These are phyloP conservation scores for Diaporthe capsici DNA, from an alignment of 2,329 filamentous ascomycete genomes.

Conservation along the genomic window DNA sequence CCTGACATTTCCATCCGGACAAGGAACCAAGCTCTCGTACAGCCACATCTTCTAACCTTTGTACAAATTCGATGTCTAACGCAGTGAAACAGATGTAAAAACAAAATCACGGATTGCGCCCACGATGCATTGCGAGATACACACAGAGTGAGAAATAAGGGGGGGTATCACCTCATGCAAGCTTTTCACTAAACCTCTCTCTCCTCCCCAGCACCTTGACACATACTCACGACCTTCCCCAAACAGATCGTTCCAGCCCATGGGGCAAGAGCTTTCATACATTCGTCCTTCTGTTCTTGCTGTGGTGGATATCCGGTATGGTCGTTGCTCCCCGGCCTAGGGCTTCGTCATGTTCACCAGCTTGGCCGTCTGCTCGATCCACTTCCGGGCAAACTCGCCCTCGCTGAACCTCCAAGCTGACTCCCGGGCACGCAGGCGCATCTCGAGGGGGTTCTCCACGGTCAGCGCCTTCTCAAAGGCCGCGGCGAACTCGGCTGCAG, in stretches of 20 bases:
- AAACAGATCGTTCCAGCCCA: neutral
- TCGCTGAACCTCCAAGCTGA: constrained; percentile 91
- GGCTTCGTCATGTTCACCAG: constrained; percentile 67
- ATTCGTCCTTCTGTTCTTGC: neutral
- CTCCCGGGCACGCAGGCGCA: constrained; percentile 81
- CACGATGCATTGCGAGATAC: constrained; percentile 3
- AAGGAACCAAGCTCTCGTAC: neutral
- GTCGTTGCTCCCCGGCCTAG: neutral
- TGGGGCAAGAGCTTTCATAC: too few relatives aligned
- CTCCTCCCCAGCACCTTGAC: neutral
- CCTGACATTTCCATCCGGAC: neutral
- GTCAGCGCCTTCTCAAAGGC: constrained; percentile 84
- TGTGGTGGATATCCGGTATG: neutral
- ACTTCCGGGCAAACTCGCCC: constrained; percentile 84
- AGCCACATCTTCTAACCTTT: neutral
- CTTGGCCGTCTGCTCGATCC: constrained; percentile 81
- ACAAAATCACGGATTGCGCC: constrained; percentile 12
- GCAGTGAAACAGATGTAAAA: constrained; percentile 11
- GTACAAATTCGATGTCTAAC: constrained; percentile 25
- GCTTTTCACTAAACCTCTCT: neutral
- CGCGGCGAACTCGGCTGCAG: constrained; percentile 81
- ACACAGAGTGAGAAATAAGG: constrained; percentile 11
- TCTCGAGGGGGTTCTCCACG: constrained; percentile 78
- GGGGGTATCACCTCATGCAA: constrained; percentile 38
- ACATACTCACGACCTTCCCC: neutral